Conservation (phyloP, 139 green algal species). For the Haematococcus sp. region DNA sequence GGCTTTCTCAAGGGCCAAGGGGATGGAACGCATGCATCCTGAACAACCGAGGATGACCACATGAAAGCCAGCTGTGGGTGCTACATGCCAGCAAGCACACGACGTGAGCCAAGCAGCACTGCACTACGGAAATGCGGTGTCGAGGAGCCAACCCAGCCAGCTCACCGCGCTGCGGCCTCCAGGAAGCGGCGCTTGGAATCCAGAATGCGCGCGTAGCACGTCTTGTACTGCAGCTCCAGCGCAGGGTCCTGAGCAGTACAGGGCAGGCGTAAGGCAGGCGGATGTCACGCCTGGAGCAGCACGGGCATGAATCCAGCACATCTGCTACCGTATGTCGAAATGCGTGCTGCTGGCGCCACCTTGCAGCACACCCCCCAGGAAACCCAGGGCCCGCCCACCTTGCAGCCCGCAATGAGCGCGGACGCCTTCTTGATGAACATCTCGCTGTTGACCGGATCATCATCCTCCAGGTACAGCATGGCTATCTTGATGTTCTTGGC, state of each 20-base stretch:
- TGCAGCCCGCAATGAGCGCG: conserved; percentile 69
- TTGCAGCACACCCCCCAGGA: neutral
- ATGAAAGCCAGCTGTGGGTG: too few relatives aligned
- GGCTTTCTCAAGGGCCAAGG: too few relatives aligned
- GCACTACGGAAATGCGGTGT: too few relatives aligned
- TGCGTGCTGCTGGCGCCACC: neutral
- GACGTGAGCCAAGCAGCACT: too few relatives aligned
- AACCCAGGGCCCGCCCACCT: conserved; percentile 25
- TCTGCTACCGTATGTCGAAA: too few relatives aligned
- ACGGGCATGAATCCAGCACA: neutral
- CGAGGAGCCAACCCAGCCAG: too few relatives aligned
- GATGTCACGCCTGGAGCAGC: neutral
- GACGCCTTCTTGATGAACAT: conserved; percentile 91
- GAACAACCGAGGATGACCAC: too few relatives aligned
- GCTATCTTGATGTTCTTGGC: conserved; percentile 90
- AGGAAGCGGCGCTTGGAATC: conserved; percentile 94
- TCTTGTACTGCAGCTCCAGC: conserved; percentile 95
- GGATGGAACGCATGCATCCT: too few relatives aligned
- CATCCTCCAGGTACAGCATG: conserved; percentile 94
- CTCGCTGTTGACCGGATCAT: conserved; percentile 89
- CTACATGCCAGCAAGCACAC: too few relatives aligned
- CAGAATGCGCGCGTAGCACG: conserved; percentile 92
- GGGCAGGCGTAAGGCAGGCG: neutral
- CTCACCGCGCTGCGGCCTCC: conserved; percentile 77
- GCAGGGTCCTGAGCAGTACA: conserved; percentile 54